Percentiles rank a stretch among this genome's conserved stretches.
Evolutionary conservation across 345 rosid species (phyloP).

Genomic region (Eucalyptus leucophloia): DNA sequence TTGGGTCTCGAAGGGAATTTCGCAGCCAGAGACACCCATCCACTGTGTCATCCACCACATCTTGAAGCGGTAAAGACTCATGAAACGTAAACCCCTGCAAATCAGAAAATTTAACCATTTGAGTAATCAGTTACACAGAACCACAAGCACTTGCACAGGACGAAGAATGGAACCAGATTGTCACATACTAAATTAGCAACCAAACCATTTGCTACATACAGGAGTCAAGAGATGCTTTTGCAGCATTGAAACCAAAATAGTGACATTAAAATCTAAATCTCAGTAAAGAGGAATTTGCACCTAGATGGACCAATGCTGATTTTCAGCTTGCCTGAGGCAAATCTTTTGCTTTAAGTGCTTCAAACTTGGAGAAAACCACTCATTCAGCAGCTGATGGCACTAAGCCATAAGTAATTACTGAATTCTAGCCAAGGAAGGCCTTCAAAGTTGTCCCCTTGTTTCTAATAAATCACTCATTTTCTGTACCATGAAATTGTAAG

Average conservation of each 20-base stretch:
- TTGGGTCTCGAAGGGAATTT: conserved; percentile 25
- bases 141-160: not conserved
- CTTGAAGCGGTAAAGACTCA: conserved; percentile 28
- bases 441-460: not conserved
- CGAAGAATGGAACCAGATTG: not conserved
- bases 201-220: not conserved
- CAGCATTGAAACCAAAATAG: not conserved
- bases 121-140: not conserved
- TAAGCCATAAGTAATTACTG: not conserved
- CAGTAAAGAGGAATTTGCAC: not conserved
- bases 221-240: not conserved
- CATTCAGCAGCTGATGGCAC: not conserved
- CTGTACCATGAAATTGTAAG: not conserved
- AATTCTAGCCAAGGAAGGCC: not conserved
- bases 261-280: not conserved
- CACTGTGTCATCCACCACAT: conserved; percentile 29
- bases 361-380: not conserved
- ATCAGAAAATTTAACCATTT: not conserved
- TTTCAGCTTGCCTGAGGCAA: not conserved
- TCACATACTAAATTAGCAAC: not conserved
- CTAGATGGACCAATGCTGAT: not conserved
- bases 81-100: conserved; percentile 9
- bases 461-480: not conserved
- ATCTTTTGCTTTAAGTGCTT: not conserved
- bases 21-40: conserved; percentile 18